phyloP scores from a whole-genome alignment of 768 basidiomycete species.

The Xanthoconium stramineum region DNA sequence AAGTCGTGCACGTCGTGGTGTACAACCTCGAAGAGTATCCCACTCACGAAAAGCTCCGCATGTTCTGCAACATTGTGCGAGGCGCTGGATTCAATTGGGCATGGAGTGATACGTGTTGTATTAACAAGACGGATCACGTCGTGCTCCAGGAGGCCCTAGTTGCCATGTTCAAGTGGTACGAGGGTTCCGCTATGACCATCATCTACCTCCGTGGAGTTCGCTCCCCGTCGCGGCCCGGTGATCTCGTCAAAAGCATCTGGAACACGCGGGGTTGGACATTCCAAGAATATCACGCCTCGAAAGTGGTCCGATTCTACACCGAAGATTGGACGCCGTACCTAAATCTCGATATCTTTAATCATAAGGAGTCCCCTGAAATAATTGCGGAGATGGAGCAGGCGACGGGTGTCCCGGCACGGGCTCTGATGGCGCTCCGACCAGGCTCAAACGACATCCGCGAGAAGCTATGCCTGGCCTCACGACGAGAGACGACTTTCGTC shows the following conservation, averaged over 20 bases:
- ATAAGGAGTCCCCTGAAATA: not conserved
- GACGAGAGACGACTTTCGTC: not conserved
- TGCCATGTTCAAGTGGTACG: too few species aligned
- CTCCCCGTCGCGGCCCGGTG: not conserved
- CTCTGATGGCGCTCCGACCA: slow-evolving; percentile 1
- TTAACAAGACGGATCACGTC: not conserved
- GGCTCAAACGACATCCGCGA: slow-evolving; percentile 6
- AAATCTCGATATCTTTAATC: too few species aligned
- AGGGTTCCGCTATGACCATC: not conserved
- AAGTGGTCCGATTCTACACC: too few species aligned
- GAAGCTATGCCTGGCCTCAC: slow-evolving; percentile 12
- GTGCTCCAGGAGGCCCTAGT: not conserved
- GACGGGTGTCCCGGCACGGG: not conserved
- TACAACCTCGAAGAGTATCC: not conserved
- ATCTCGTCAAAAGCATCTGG: not conserved
- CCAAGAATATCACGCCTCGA: too few species aligned
- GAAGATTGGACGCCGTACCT: too few species aligned
- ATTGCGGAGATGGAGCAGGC: slow-evolving; percentile 9
- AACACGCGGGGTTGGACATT: not conserved
- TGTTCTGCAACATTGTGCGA: too few species aligned
- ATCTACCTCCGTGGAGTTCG: not conserved
- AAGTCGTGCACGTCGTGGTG: not conserved
- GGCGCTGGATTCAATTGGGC: too few species aligned
- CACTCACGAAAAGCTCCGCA: not conserved
- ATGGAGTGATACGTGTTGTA: too few species aligned